phyloP scores from a whole-genome alignment of 1,139 yeast species.

The Debaryomyces nepalensis region DNA sequence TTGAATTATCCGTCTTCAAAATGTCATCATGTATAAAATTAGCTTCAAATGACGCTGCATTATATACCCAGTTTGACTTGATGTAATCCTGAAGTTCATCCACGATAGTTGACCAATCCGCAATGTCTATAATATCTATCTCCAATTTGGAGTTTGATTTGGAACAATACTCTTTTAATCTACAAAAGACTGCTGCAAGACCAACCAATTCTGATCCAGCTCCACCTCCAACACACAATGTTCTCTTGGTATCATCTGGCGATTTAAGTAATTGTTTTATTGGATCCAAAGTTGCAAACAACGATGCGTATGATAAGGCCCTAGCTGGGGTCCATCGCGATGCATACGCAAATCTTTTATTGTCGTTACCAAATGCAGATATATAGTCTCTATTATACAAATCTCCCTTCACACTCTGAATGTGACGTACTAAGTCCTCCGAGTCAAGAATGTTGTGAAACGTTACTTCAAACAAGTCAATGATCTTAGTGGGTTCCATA shows the following conservation, averaged over 20 bases:
- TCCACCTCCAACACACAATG: slow-evolving; percentile 83
- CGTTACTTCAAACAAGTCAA: slow-evolving; percentile 53
- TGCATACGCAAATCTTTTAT: slow-evolving; percentile 75
- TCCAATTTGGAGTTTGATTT: slow-evolving; percentile 40
- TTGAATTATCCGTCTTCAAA: slow-evolving; percentile 21
- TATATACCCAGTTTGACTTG: slow-evolving; percentile 56
- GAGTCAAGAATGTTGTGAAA: slow-evolving; percentile 53
- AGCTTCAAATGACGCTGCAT: slow-evolving; percentile 41
- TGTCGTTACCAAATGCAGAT: slow-evolving; percentile 66
- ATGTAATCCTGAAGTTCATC: slow-evolving; percentile 47
- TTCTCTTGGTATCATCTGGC: slow-evolving; percentile 35
- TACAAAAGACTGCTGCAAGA: slow-evolving; percentile 60
- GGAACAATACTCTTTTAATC: slow-evolving; percentile 46
- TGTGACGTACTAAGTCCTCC: slow-evolving; percentile 45
- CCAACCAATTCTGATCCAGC: slow-evolving; percentile 86
- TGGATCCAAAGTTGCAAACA: slow-evolving; percentile 57
- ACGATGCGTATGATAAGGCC: slow-evolving; percentile 71
- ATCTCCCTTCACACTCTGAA: slow-evolving; percentile 73
- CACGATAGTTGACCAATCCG: slow-evolving; percentile 71
- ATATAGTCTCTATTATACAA: slow-evolving; percentile 71
- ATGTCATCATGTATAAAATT: slow-evolving; percentile 59
- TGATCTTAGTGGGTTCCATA: slow-evolving; percentile 42
- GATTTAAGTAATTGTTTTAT: slow-evolving; percentile 43
- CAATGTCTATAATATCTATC: slow-evolving; percentile 70
- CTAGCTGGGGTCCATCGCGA: slow-evolving; percentile 88